Percentiles rank a stretch among this genome's conserved stretches.
Conservation (phyloP, 305 asterid genomes). For the Fraxinus latifolia region DNA sequence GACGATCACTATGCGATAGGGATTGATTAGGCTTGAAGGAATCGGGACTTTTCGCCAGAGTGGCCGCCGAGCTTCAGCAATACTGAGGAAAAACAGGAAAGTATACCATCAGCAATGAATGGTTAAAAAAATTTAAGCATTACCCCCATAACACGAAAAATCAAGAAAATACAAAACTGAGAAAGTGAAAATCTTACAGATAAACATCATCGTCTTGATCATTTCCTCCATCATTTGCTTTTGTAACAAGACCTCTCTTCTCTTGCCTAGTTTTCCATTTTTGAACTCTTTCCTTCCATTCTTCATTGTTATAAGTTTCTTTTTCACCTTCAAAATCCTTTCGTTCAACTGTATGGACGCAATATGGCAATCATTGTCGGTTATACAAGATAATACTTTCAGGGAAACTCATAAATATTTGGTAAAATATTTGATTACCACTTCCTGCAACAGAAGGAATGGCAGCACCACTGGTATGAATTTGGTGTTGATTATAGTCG, state of each 20-base stretch:
- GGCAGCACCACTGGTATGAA: slow-evolving; percentile 32
- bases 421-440: slow-evolving; percentile 30
- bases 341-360: slow-evolving; percentile 40
- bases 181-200: slow-evolving; percentile 37
- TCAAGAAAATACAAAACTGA: background rate
- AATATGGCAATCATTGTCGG: background rate
- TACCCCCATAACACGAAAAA: background rate
- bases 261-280: slow-evolving; percentile 77
- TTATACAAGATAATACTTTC: background rate
- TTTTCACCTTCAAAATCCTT: slow-evolving; percentile 62
- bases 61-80: slow-evolving; percentile 80
- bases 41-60: slow-evolving; percentile 80
- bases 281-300: slow-evolving; percentile 76
- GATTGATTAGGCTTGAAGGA: slow-evolving; percentile 65
- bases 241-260: slow-evolving; percentile 61
- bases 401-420: background rate
- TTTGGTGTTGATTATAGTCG: slow-evolving; percentile 35
- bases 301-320: slow-evolving; percentile 48
- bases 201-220: slow-evolving; percentile 50
- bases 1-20: slow-evolving; percentile 72
- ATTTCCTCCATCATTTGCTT: slow-evolving; percentile 40
- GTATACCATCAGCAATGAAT: slow-evolving; percentile 1
- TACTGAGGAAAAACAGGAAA: slow-evolving; percentile 32
- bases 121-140: background rate
- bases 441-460: slow-evolving; percentile 54